Conservation (phyloP, 2,329 filamentous ascomycete species). For the Aphanoascus verrucosus region DNA sequence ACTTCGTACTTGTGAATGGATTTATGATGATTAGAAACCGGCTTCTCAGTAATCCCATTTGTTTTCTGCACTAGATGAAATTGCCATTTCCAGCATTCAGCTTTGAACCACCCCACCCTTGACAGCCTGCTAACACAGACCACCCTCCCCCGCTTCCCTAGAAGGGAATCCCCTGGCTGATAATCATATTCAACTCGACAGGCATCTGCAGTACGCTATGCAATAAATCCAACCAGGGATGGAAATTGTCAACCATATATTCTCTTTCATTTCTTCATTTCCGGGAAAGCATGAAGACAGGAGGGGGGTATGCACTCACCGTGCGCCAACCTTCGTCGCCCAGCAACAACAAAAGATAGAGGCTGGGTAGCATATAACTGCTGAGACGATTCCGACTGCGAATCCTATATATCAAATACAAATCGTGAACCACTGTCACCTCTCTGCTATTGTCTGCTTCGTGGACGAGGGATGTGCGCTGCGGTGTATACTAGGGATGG, state of each 20-base stretch:
- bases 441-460: background rate
- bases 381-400: conserved; percentile 38
- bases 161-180: conserved; percentile 42
- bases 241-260: background rate
- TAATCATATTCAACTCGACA: conserved; percentile 42
- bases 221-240: background rate
- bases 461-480: no score
- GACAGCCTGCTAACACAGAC: no score
- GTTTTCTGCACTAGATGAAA: no score
- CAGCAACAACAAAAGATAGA: conserved; percentile 49
- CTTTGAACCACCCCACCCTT: no score
- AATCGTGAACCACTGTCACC: no score
- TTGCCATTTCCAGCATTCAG: no score
- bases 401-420: conserved; percentile 37
- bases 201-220: conserved; percentile 42
- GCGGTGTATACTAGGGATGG: background rate
- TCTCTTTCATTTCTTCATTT: background rate
- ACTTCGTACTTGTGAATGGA: no score
- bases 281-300: no score
- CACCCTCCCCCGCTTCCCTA: conserved; percentile 17
- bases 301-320: conserved; percentile 29
- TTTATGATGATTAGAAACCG: no score
- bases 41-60: no score
- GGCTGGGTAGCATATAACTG: conserved; percentile 46
- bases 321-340: conserved; percentile 43